Base-by-base conservation (phyloP, 768 basidiomycete genomes). In the Psilocybe sp. region DNA sequence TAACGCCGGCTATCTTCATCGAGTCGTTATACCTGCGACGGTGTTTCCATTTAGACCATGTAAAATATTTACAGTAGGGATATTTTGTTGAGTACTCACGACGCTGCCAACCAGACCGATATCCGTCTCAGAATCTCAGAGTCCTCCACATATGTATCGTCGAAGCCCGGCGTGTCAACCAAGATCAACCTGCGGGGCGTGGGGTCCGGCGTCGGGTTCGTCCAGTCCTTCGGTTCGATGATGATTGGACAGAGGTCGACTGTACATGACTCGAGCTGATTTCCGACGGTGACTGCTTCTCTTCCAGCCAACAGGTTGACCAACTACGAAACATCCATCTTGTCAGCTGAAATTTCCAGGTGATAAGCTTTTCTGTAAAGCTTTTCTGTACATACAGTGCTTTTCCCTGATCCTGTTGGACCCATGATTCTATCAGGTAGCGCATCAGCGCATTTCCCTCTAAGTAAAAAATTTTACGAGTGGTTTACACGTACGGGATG, bases 1-100 rank as follows among this genome's bases (percentile, higher is more conserved):
- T 64, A 59, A 77, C 64, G 10, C 75, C 75, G 2, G 55, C 53
- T 28, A 67, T 44, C 44, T 59, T 74, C 46, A 69, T 60, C 11
- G 56, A 28, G n/a, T 52, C 45, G 32, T 52, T 31, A 42, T 68
- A 65, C 9, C 65, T 68, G 18, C n/a, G 23, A 28, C 20, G n/a
- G 12, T 31, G 9, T 44, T 12, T 13, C 43, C 12, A 13, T 31
- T 15, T 14, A 18, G 20, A 11, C 23, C 19, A 20, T 2, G 15
- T 10, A 4, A 9, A n/a, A 37, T 15, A 32, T 32, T 35, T 1
- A 45, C 31, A 18, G 18, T 11, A 13, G 14, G 23, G 15, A 16
- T 15, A 15, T 28, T 2, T 6, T 3, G 23, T 28, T 7, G 23
- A 28, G 4, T 28, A 52, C 58, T 51, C 42, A 67, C 65, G 59